Conservation (phyloP, 306 rosid species). For the Trifolium repens region DNA sequence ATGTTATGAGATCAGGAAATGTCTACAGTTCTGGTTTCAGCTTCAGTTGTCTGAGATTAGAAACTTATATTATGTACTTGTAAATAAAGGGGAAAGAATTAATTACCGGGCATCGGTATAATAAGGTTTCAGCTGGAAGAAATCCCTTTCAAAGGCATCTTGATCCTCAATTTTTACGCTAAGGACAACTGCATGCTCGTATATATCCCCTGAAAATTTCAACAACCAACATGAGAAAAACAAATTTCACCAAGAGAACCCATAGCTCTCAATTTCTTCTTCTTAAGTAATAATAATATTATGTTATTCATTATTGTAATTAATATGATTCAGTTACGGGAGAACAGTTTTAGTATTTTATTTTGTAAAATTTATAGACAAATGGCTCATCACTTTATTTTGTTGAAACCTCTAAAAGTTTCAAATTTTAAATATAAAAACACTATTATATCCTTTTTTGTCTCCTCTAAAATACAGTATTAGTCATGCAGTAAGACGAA, state of each 20-base stretch:
- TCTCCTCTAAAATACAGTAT: background rate
- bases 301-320: slow-evolving; percentile 10
- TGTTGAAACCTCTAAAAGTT: slow-evolving; percentile 9
- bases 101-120: slow-evolving; percentile 90
- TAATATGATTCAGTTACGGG: slow-evolving; percentile 4
- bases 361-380: slow-evolving; percentile 3
- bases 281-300: slow-evolving; percentile 5
- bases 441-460: background rate
- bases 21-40: background rate
- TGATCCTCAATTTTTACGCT: slow-evolving; percentile 93
- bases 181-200: slow-evolving; percentile 92
- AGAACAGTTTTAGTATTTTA: slow-evolving; percentile 6
- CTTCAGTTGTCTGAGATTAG: slow-evolving; percentile 18
- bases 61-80: background rate
- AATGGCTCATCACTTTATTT: background rate
- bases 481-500: background rate
- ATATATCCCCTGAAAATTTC: slow-evolving; percentile 82
- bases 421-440: slow-evolving; percentile 1
- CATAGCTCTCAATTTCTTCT: background rate
- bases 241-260: slow-evolving; percentile 4
- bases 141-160: slow-evolving; percentile 96
- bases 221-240: slow-evolving; percentile 28
- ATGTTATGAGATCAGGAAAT: slow-evolving; percentile 27
- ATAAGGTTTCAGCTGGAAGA: slow-evolving; percentile 93
- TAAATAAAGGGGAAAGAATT: slow-evolving; percentile 14